Evolutionary conservation across 371 early-diverging fungal genomes (phyloP).

Genomic region (Mortierella polycephala): DNA sequence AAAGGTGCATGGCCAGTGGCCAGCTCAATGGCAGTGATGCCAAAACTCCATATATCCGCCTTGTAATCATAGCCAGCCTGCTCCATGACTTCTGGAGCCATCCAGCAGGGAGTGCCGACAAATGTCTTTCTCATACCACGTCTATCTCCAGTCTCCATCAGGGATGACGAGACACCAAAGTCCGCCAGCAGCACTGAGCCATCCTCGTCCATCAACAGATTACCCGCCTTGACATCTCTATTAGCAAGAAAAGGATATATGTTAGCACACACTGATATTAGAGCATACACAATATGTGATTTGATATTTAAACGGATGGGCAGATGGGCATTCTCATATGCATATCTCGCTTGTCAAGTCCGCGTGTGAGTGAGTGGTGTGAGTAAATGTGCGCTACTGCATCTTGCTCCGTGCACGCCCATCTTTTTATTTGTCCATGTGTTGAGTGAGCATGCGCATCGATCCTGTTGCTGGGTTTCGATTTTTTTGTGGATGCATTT

Average conservation of each 20-base stretch:
- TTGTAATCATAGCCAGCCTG: constrained; percentile 85
- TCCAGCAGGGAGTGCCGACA: constrained; percentile 95
- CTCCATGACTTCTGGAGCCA: constrained; percentile 83
- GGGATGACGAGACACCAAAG: constrained; percentile 88
- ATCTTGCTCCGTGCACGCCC: not conserved
- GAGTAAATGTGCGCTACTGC: not conserved
- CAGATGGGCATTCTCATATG: not conserved
- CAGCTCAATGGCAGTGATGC: constrained; percentile 90
- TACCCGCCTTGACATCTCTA: constrained; percentile 92
- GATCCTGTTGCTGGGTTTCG: constrained; percentile 1
- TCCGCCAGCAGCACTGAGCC: constrained; percentile 89
- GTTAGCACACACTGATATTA: not conserved
- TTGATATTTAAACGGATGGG: not conserved
- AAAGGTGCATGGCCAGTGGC: constrained; percentile 93
- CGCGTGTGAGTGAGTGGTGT: not conserved
- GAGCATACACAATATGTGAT: not conserved
- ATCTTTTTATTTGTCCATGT: not conserved
- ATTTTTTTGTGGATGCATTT: not conserved
- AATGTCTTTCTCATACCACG: constrained; percentile 86
- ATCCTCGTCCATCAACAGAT: constrained; percentile 85
- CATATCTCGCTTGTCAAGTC: not conserved
- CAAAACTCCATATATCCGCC: constrained; percentile 95
- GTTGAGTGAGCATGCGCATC: not conserved
- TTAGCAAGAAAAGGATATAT: not conserved
- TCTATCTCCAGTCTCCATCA: constrained; percentile 83